Conservation (phyloP, 805 yeast species). For the Cyberlindnera mrakii region DNA sequence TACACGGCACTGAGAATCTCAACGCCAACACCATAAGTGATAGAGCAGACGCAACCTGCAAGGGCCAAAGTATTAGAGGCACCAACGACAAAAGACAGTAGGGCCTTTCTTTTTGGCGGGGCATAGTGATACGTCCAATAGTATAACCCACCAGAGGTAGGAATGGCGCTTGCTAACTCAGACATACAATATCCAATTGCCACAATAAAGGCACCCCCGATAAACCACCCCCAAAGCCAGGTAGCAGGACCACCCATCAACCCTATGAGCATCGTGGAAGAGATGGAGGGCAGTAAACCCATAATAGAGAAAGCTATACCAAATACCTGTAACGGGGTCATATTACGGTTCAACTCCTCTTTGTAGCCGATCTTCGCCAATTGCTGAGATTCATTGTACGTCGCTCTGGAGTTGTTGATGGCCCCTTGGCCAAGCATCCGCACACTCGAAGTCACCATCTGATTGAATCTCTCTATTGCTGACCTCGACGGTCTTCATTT, state of each 20-base stretch:
- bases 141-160: slow-evolving; percentile 72
- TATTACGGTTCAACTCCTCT: slow-evolving; percentile 54
- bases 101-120: slow-evolving; percentile 43
- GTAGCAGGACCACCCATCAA: slow-evolving; percentile 47
- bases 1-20: slow-evolving; percentile 50
- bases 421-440: too few species aligned
- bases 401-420: slow-evolving; percentile 3
- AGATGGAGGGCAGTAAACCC: slow-evolving; percentile 57
- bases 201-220: slow-evolving; percentile 50
- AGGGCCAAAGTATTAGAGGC: slow-evolving; percentile 58
- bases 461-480: too few species aligned
- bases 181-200: slow-evolving; percentile 59
- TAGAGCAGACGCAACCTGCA: slow-evolving; percentile 55
- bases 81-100: slow-evolving; percentile 54
- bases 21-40: slow-evolving; percentile 56
- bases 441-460: too few species aligned
- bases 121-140: slow-evolving; percentile 64
- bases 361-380: slow-evolving; percentile 47
- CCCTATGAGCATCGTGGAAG: slow-evolving; percentile 43
- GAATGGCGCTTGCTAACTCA: slow-evolving; percentile 60
- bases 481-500: too few species aligned
- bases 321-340: slow-evolving; percentile 52
- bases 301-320: slow-evolving; percentile 62
- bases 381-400: slow-evolving; percentile 4
- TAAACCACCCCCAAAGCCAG: slow-evolving; percentile 68